Conservation (phyloP, 805 yeast species). For the Yarrowia deformans region DNA sequence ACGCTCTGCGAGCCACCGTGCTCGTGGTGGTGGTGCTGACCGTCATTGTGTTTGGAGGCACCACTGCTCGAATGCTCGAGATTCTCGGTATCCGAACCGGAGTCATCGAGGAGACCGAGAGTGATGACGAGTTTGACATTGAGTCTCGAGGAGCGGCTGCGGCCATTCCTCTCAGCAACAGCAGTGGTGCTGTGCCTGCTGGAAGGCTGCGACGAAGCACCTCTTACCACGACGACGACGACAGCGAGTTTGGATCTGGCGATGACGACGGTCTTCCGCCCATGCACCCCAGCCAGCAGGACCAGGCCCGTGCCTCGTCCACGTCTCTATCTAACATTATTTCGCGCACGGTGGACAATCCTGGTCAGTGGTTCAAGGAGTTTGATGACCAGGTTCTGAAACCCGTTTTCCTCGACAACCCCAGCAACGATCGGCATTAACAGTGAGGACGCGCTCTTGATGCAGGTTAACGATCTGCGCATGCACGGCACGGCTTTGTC, state of each 20-base stretch:
- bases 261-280: slow-evolving; percentile 52
- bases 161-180: slow-evolving; percentile 22
- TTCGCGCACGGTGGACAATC: slow-evolving; percentile 62
- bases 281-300: slow-evolving; percentile 44
- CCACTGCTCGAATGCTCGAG: slow-evolving; percentile 98
- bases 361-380: slow-evolving; percentile 88
- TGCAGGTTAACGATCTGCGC: slow-evolving; percentile 17
- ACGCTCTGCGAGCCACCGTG: slow-evolving; percentile 89
- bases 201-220: slow-evolving; percentile 41
- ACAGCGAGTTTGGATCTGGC: slow-evolving; percentile 49
- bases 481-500: background rate
- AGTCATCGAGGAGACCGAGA: slow-evolving; percentile 77
- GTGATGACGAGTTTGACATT: slow-evolving; percentile 95
- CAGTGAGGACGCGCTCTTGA: slow-evolving; percentile 2
- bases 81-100: slow-evolving; percentile 93
- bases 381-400: slow-evolving; percentile 94
- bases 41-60: slow-evolving; percentile 96
- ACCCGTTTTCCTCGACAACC: slow-evolving; percentile 80
- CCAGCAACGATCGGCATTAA: slow-evolving; percentile 39
- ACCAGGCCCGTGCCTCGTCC: slow-evolving; percentile 39
- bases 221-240: slow-evolving; percentile 44
- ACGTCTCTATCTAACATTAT: slow-evolving; percentile 45
- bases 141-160: slow-evolving; percentile 54
- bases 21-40: slow-evolving; percentile 95
- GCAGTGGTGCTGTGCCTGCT: background rate